phyloP scores from a whole-genome alignment of 2,329 filamentous ascomycete genomes.

The Penicillium sp. region DNA sequence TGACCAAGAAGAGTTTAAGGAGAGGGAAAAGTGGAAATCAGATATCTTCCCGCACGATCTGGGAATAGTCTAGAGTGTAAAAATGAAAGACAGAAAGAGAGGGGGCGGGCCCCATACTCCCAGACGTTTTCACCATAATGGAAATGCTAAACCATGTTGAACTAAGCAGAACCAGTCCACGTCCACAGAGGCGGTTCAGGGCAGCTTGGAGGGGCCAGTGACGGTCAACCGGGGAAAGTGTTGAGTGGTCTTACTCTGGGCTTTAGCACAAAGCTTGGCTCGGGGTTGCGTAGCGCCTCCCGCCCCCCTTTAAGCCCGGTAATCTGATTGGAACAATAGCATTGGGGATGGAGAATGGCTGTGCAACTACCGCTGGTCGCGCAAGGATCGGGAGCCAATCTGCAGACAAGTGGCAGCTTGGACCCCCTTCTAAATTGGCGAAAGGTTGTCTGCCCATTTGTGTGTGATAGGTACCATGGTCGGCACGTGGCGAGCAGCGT shows the following conservation, averaged over 20 bases:
- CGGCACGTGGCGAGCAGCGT: slow-evolving; percentile 18
- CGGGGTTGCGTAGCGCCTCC: slow-evolving; percentile 3
- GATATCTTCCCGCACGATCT: slow-evolving; percentile 8
- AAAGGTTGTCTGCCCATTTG: background rate
- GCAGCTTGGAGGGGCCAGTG: slow-evolving; percentile 3
- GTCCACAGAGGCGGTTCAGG: slow-evolving; percentile 11
- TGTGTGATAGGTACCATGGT: slow-evolving; percentile 14
- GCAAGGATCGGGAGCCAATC: slow-evolving; percentile 4
- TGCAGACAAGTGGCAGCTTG: background rate
- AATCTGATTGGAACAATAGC: background rate
- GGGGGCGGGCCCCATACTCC: slow-evolving; percentile 5
- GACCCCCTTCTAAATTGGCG: background rate
- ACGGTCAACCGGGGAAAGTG: slow-evolving; percentile 4
- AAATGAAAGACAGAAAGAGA: background rate
- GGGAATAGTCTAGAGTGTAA: slow-evolving; percentile 2
- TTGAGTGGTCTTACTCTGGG: slow-evolving; percentile 3
- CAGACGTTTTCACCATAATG: slow-evolving; percentile 7
- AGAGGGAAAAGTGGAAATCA: background rate
- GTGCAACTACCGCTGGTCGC: slow-evolving; percentile 3
- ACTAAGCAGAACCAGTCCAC: slow-evolving; percentile 5
- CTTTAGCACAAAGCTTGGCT: slow-evolving; percentile 21
- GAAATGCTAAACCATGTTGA: slow-evolving; percentile 15
- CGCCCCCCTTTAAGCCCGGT: background rate
- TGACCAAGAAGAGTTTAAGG: slow-evolving; percentile 1
- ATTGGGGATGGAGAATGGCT: background rate